Base-by-base conservation (phyloP, 1,139 yeast species). In the Saccharomyces hybrid region DNA sequence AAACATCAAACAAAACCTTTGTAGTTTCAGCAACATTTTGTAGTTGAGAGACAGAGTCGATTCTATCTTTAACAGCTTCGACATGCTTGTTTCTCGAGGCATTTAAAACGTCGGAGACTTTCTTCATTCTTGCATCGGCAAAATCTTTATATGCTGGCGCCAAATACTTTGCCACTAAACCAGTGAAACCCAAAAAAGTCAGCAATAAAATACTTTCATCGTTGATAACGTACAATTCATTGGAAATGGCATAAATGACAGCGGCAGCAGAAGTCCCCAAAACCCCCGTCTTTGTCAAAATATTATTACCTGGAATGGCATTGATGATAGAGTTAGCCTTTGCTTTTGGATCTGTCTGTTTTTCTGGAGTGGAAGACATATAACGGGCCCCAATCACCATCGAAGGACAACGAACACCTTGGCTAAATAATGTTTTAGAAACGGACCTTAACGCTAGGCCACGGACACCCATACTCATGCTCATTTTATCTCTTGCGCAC, bases 231-330 rank as follows among this genome's bases (percentile, higher is more conserved):
- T 91, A 85, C 65, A 93, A 80, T 74, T 90, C 96, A 76, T 88
- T 89, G 68, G 97, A 87, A 70, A 95, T 84, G 64, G 97, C 97
- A 76, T 90, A 93, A 64, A 91, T 75, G 61, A 96, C 85, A 57
- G 96, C 97, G 58, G 97, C 98, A 56, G 97, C 84, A 60, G 91
- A 82, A 58, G 99, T 90, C 68, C 97, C 97, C 71, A 93, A 79
- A 70, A 91, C 81, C 70, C 97, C 97, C 62, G 97, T 90, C 82
- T 93, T 93, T 64, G 97, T 82, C 66, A 93, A 75, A 66, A 83
- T 78, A 69, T 82, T 83, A 83, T 83, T 86, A 73, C 97, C 97
- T 73, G 99, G 99, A 67, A 93, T 78, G 62, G 97, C 89, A 68
- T 88, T 91, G 68, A 93, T 82, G 74, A 93, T 84, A 58, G 97